phyloP scores from a whole-genome alignment of 2,329 filamentous ascomycete species.

The Diaporthe citriasiana region DNA sequence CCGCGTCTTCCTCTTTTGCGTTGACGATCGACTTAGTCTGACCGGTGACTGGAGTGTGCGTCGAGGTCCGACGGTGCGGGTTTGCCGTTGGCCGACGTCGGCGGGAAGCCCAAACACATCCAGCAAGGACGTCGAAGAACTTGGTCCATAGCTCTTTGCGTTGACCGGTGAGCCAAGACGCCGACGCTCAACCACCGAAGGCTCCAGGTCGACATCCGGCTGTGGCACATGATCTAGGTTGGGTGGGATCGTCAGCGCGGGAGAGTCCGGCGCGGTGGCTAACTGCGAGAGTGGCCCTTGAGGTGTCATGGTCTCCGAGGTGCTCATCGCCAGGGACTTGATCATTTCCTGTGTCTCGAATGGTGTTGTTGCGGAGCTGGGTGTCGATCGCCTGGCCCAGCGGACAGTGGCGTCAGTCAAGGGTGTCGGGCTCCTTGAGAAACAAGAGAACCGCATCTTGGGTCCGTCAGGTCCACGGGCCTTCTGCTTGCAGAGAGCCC shows the following conservation, averaged over 20 bases:
- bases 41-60: slow-evolving; percentile 68
- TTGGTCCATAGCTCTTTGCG: slow-evolving; percentile 73
- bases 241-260: slow-evolving; percentile 41
- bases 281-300: slow-evolving; percentile 73
- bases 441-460: slow-evolving; percentile 55
- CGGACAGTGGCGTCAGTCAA: slow-evolving; percentile 66
- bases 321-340: slow-evolving; percentile 73
- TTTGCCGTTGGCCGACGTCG: slow-evolving; percentile 57
- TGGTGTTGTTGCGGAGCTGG: slow-evolving; percentile 60
- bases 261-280: slow-evolving; percentile 57
- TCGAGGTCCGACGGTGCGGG: slow-evolving; percentile 64
- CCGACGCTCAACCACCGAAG: slow-evolving; percentile 51
- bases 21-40: slow-evolving; percentile 66
- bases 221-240: slow-evolving; percentile 41
- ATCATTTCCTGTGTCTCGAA: slow-evolving; percentile 75
- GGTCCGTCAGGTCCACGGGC: slow-evolving; percentile 60
- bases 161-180: slow-evolving; percentile 69
- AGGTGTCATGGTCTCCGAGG: slow-evolving; percentile 75
- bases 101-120: slow-evolving; percentile 55
- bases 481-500: slow-evolving; percentile 73
- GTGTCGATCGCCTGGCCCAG: slow-evolving; percentile 63
- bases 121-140: slow-evolving; percentile 65
- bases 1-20: slow-evolving; percentile 68
- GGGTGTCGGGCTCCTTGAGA: slow-evolving; percentile 68
- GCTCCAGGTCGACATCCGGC: slow-evolving; percentile 46